Base-by-base conservation (phyloP, 345 rosid genomes). In the Rhizophora mangle region DNA sequence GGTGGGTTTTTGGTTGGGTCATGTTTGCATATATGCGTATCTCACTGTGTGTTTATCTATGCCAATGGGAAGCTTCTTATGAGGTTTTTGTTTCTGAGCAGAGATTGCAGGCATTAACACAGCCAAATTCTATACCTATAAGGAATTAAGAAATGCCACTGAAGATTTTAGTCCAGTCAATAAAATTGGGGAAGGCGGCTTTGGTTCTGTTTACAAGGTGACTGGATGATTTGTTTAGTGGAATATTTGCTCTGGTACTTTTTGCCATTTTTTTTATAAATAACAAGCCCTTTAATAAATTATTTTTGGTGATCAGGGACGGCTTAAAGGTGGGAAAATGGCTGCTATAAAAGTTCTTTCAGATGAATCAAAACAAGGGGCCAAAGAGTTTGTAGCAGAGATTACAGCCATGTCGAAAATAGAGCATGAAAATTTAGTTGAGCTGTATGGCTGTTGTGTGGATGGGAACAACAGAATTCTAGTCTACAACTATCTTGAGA, bases 111-210 rank as follows among this genome's bases (percentile, higher is more conserved):
- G 68, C 27, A 68, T 83, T 59, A 76, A 60, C 32, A 85, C 85
- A 8, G 85, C 81, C 51, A 89, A 81, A 79, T 67, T 83, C 62
- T 95, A 85, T 70, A 69, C 78, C 16, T 88, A 88, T 63, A 92
- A 65, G 81, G 91, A 88, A 79, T 73, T 95, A 77, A 82, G 82
- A 74, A 75, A 65, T 0, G 96, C 91, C 34, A 91, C 99, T 0
- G 85, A 83, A 51, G 96, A 85, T 82, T 95, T 95, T 75, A 83
- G 85, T 72, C 71, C 72, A 1, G 69, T 57, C 51, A 72, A 85
- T 68, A 89, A 95, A 77, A 88, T 95, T 75, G 99, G 99, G 39
- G 99, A 89, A 81, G 99, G 99, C 49, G 99, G 97, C 57, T 95
- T 92, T 64, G 99, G 99, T 76, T 83, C 88, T 68, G 99, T 95